phyloP scores from a whole-genome alignment of 495 filamentous ascomycete species.

The Penicillium coprophilum region DNA sequence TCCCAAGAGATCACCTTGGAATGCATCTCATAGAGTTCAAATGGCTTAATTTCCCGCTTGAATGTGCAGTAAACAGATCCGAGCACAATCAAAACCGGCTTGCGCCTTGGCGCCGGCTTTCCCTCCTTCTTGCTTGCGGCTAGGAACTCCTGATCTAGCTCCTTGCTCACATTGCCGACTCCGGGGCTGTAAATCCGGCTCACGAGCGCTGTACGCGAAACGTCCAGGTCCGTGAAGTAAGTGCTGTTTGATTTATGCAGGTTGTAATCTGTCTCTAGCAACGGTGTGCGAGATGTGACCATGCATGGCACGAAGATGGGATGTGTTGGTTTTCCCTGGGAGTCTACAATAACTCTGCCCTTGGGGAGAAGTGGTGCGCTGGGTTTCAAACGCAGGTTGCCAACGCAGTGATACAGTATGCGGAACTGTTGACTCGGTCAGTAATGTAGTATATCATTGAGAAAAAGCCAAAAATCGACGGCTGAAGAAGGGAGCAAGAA shows the following conservation, averaged over 20 bases:
- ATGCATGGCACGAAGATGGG: constrained; percentile 57
- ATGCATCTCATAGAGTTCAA: constrained; percentile 65
- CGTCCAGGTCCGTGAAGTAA: constrained; percentile 73
- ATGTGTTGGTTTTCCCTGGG: constrained; percentile 39
- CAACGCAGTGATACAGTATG: constrained; percentile 48
- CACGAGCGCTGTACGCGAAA: constrained; percentile 63
- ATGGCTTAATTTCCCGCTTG: constrained; percentile 66
- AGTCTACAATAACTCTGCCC: constrained; percentile 29
- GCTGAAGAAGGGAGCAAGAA: background rate
- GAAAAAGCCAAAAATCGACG: constrained; percentile 1
- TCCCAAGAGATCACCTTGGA: constrained; percentile 71
- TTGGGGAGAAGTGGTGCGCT: constrained; percentile 39
- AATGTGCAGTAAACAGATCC: constrained; percentile 67
- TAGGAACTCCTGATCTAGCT: constrained; percentile 43
- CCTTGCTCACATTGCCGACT: constrained; percentile 48
- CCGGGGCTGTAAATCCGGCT: constrained; percentile 59
- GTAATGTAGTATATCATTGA: constrained; percentile 7
- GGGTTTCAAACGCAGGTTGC: constrained; percentile 51
- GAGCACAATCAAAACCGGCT: constrained; percentile 54
- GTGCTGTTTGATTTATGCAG: constrained; percentile 73
- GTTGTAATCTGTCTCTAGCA: constrained; percentile 67
- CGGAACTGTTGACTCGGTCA: constrained; percentile 42
- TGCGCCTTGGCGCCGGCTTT: constrained; percentile 42
- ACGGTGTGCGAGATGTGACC: constrained; percentile 51
- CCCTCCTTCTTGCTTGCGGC: constrained; percentile 40